Evolutionary conservation across 805 yeast species (phyloP).

Genomic region (Hanseniaspora occidentalis): DNA sequence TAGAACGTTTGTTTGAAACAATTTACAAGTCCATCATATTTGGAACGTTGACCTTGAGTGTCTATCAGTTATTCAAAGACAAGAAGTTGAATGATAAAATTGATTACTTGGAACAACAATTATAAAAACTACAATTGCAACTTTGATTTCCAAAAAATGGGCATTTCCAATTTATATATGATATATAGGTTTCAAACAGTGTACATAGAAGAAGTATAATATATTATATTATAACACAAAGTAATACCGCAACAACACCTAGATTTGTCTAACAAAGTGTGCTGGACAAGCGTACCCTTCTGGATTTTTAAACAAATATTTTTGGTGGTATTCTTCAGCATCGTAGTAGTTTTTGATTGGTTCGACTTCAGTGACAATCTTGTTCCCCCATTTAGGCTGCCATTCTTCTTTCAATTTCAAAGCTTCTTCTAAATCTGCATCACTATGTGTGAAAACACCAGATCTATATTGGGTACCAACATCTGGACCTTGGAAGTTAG

Average conservation of each 20-base stretch:
- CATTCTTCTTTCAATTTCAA: constrained; percentile 34
- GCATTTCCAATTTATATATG: neutral
- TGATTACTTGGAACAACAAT: constrained; percentile 1
- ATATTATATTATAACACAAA: neutral
- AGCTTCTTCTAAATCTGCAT: constrained; percentile 35
- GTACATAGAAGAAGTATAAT: neutral
- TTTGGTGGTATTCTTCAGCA: constrained; percentile 93
- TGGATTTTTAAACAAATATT: constrained; percentile 69
- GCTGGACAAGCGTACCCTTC: constrained; percentile 84
- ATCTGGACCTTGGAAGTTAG: constrained; percentile 79
- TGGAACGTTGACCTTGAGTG: constrained; percentile 12
- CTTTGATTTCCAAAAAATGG: neutral
- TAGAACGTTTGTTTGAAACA: constrained; percentile 12
- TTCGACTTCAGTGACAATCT: constrained; percentile 58
- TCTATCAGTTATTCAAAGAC: constrained; percentile 14
- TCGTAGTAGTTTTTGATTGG: constrained; percentile 66
- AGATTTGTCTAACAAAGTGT: constrained; percentile 56
- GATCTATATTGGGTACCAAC: constrained; percentile 83
- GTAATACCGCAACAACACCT: constrained; percentile 9
- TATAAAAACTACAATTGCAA: no score
- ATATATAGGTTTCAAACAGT: neutral
- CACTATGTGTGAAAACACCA: constrained; percentile 54
- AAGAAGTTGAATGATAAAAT: constrained; percentile 8
- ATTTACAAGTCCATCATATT: constrained; percentile 15
- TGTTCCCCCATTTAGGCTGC: constrained; percentile 59